Evolutionary conservation across 1,284 basidiomycete species (phyloP).

Genomic region (Ustilago vetiveriae): DNA sequence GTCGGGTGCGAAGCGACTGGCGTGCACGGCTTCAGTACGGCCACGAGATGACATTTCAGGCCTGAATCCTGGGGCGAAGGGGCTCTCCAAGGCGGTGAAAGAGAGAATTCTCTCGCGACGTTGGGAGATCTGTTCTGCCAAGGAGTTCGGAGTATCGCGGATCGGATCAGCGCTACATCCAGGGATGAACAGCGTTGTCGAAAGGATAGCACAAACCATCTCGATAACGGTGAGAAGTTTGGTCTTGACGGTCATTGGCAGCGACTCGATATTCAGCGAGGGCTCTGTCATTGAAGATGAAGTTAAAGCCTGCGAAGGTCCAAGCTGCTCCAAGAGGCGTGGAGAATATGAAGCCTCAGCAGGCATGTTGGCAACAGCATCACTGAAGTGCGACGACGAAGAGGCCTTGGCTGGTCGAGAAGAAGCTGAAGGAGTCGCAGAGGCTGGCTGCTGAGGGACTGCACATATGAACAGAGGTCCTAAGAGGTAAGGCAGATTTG

Average conservation of each 20-base stretch:
- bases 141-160: background rate
- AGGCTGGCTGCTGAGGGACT: conserved; percentile 28
- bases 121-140: conserved; percentile 35
- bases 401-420: conserved; percentile 1
- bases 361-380: too few relatives aligned
- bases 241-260: conserved; percentile 40
- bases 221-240: conserved; percentile 54
- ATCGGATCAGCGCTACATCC: conserved; percentile 13
- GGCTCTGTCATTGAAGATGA: background rate
- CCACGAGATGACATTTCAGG: conserved; percentile 10
- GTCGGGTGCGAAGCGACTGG: conserved; percentile 1
- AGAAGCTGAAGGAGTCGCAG: background rate
- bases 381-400: background rate
- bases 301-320: background rate
- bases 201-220: conserved; percentile 54
- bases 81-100: conserved; percentile 29
- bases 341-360: too few relatives aligned
- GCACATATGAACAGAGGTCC: conserved; percentile 49
- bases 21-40: conserved; percentile 5
- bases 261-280: conserved; percentile 22
- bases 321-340: background rate
- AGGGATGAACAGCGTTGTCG: conserved; percentile 47
- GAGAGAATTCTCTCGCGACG: conserved; percentile 34
- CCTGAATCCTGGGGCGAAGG: conserved; percentile 13
- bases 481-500: conserved; percentile 38